Conservation (phyloP, 1,139 yeast genomes). For the Magnusiomyces suaveolens region DNA sequence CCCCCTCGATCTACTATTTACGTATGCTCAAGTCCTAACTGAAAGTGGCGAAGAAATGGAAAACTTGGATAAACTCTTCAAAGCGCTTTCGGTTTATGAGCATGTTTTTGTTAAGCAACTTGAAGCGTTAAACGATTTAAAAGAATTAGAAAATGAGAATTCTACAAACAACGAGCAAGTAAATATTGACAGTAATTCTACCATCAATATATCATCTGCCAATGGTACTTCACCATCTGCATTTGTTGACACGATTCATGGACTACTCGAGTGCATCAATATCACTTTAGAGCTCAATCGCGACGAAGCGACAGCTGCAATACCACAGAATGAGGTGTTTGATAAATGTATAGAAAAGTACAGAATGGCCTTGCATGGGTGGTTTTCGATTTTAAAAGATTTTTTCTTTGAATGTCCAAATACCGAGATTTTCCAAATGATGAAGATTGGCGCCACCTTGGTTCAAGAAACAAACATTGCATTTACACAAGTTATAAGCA, state of each 20-base stretch:
- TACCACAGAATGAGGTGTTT: neutral
- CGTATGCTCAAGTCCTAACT: slow-evolving; percentile 24
- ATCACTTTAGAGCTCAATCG: slow-evolving; percentile 8
- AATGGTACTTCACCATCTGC: slow-evolving; percentile 9
- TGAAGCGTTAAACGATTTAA: slow-evolving; percentile 12
- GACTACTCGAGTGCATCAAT: slow-evolving; percentile 8
- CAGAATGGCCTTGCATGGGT: neutral
- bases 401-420: neutral
- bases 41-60: slow-evolving; percentile 25
- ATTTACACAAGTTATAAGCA: slow-evolving; percentile 8
- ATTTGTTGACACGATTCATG: slow-evolving; percentile 11
- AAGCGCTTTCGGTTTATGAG: slow-evolving; percentile 20
- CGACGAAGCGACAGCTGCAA: slow-evolving; percentile 2
- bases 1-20: slow-evolving; percentile 23
- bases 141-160: slow-evolving; percentile 3
- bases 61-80: slow-evolving; percentile 11
- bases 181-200: neutral
- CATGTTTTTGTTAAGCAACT: slow-evolving; percentile 19
- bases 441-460: neutral
- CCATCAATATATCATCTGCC: slow-evolving; percentile 2
- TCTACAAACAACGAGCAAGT: slow-evolving; percentile 1
- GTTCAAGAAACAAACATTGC: slow-evolving; percentile 6
- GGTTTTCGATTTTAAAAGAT: neutral
- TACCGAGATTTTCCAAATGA: neutral
- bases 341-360: neutral